Conservation (phyloP, 75 land plant genomes). For the Cupressus sempervirens region DNA sequence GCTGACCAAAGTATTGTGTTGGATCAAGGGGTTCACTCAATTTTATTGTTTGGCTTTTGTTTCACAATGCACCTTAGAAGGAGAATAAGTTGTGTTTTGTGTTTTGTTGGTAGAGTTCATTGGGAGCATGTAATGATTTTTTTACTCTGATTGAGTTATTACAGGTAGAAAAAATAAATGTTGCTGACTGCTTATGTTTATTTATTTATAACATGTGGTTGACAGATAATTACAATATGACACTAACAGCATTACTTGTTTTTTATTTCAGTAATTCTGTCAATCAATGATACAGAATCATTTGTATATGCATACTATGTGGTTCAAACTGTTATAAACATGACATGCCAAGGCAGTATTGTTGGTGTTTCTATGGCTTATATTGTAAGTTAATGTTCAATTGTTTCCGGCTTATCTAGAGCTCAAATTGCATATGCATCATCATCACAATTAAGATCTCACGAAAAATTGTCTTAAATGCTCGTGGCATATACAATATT, state of each 20-base stretch:
- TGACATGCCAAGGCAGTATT: constrained; percentile 69
- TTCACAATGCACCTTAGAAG: too few species aligned
- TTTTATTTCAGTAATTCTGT: constrained; percentile 59
- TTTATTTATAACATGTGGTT: not conserved
- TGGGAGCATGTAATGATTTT: not conserved
- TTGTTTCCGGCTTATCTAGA: too few species aligned
- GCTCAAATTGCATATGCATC: too few species aligned
- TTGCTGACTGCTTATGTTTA: not conserved
- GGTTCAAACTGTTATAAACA: constrained; percentile 48
- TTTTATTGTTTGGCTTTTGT: too few species aligned
- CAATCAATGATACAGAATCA: constrained; percentile 28
- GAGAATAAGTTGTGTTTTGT: not conserved
- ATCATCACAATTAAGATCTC: too few species aligned
- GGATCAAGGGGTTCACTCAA: too few species aligned
- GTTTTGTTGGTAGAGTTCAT: not conserved
- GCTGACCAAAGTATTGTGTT: too few species aligned
- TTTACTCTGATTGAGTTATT: not conserved
- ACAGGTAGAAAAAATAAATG: not conserved
- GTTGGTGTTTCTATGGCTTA: constrained; percentile 66
- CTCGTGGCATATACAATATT: too few species aligned
- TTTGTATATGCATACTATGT: constrained; percentile 58
- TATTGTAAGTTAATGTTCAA: constrained; percentile 35
- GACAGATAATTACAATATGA: not conserved
- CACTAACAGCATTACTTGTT: not conserved
- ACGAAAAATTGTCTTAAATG: too few species aligned